Base-by-base conservation (phyloP, 164 flowering plant species). In the Aristolochia fimbriata region DNA sequence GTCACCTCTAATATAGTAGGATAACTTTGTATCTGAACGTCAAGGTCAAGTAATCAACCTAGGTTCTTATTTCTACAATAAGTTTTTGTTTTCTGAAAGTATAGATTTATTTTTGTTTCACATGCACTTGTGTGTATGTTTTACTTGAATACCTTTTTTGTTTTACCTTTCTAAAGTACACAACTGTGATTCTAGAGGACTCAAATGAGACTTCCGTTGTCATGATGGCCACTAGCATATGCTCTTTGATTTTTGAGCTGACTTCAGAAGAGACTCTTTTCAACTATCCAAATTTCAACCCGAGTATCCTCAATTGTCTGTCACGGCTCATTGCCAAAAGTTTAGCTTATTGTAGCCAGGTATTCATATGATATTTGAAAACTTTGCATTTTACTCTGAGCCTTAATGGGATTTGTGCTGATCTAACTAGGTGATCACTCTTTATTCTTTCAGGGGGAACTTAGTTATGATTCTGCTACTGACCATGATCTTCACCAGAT, bases 191-290 rank as follows among this genome's bases (percentile, higher is more conserved):
- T 60, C 47, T 84, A 86, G 92, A 71, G 43, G 58, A 55, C 24
- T 37, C 43, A 37, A 47, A 62, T 62, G 91, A 87, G 49, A 70
- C 66, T 9, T 78, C 90, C 62, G 49, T 76, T 52, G 65, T 82
- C 19, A 83, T 86, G 88, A 87, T 87, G 94, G 92, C 88, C 64
- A 71, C 97, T 67, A 82, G 85, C 74, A 79, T 93, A 60, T 84
- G 92, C 57, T 23, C 92, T 11, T 69, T 93, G 64, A 63, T 93
- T 64, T 74, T 90, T 61, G 91, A 81, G 64, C 69, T 55, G 21
- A 81, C 89, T 56, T 85, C 99, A 15, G 99, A 92, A 75, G 75
- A 80, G 64, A 76, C 81, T 71, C 84, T 90, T 62, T 65, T 78
- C 27, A 68, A 60, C 33, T 73, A 81, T 69, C 83, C 81, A 0